Base-by-base conservation (phyloP, 2,329 filamentous ascomycete species). In the Exserohilum turcica region DNA sequence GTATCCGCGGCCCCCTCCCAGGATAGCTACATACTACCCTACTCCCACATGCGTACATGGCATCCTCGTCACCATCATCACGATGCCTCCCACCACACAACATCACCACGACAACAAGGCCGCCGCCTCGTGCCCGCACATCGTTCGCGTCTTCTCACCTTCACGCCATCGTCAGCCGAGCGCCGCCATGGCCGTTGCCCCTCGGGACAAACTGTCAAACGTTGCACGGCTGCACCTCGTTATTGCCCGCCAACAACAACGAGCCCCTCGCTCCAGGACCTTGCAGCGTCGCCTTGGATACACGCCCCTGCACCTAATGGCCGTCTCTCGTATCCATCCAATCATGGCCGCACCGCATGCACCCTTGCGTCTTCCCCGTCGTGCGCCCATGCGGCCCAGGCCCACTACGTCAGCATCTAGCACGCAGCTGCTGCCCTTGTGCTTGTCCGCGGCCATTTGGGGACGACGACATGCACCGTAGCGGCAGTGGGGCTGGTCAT, bases 401-500 rank as follows among this genome's bases (percentile, higher is more conserved):
- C 64, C 59, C 54, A 55, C 60, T 61, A 62, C 57, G 39, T 39
- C 55, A 66, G 60, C 62, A 62, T 52, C 59, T 48, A 45, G 56
- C 46, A 50, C 52, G 45, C 56, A 19, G 21, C 19, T 37, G 38
- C 24, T 16, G n/a, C 21, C 21, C 40, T 38, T 45, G 35, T 40
- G 4, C 40, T 38, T 45, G 35, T 40, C 38, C 35, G 36, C 51
- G 19, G 51, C 52, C 61, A 57, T 55, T 45, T 49, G 47, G 36
- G 32, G 35, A 39, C 43, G 42, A 36, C 44, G n/a, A n/a, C n/a
- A n/a, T n/a, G n/a, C n/a, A n/a, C n/a, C n/a, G 48, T 36, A 35
- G 35, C 35, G 7, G 16, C 28, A 6, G 28, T 47, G 39, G 33
- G 43, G 39, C 45, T n/a, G n/a, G 36, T 24, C 40, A 31, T 49